phyloP scores from a whole-genome alignment of 2,329 filamentous ascomycete genomes.

The Verticillium isaacii region DNA sequence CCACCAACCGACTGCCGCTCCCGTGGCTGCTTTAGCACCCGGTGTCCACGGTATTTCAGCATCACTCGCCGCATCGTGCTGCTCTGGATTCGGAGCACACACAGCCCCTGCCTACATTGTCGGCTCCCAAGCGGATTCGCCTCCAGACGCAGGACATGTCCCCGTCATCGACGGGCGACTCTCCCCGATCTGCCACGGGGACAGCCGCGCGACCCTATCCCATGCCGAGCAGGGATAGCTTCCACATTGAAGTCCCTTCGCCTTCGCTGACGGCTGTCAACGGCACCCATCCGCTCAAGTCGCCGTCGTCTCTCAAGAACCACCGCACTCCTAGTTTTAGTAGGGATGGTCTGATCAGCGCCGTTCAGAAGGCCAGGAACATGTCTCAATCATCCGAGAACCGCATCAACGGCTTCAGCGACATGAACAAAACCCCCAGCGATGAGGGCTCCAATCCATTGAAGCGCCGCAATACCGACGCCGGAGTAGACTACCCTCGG shows the following conservation, averaged over 20 bases:
- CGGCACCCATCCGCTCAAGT: conserved; percentile 42
- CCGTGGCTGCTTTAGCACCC: not conserved
- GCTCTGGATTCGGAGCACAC: conserved; percentile 7
- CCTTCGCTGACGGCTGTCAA: conserved; percentile 37
- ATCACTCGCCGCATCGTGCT: not conserved
- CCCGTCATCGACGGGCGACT: conserved; percentile 50
- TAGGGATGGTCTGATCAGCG: conserved; percentile 48
- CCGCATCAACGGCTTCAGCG: conserved; percentile 30
- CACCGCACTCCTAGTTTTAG: conserved; percentile 46
- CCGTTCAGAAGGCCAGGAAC: conserved; percentile 49
- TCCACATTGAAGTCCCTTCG: conserved; percentile 43
- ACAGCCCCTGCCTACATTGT: conserved; percentile 12
- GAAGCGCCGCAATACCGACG: conserved; percentile 59
- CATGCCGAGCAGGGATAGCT: conserved; percentile 40
- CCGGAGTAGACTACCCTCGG: conserved; percentile 58
- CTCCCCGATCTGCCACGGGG: conserved; percentile 37
- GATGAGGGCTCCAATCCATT: conserved; percentile 55
- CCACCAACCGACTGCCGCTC: not conserved
- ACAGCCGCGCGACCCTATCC: conserved; percentile 37
- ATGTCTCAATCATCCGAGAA: conserved; percentile 51
- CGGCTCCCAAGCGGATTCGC: conserved; percentile 15
- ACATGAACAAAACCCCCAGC: conserved; percentile 34
- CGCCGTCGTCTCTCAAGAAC: conserved; percentile 42
- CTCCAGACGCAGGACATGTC: conserved; percentile 36
- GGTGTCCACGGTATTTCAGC: not conserved